These are phyloP conservation scores for Gossypium rotundifolium DNA, from an alignment of 345 rosid species.

Conservation along the genomic window DNA sequence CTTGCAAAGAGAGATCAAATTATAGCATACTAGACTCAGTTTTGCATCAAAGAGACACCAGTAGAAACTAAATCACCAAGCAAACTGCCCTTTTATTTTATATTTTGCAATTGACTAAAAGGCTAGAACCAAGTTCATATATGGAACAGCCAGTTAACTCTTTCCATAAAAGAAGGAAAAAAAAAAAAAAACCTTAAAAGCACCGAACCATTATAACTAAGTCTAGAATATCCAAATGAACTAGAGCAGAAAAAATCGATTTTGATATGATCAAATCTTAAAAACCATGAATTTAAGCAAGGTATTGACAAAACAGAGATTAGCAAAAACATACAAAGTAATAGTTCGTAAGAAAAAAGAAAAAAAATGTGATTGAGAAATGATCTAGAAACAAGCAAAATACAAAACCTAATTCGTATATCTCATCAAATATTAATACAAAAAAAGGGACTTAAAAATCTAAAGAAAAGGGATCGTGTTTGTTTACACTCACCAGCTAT, in stretches of 20 bases:
- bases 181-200: neutral
- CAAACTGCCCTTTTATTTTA: neutral
- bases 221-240: neutral
- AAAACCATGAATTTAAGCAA: neutral
- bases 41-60: neutral
- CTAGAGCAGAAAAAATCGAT: neutral
- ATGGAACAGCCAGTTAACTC: neutral
- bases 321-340: neutral
- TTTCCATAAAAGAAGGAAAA: neutral
- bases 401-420: neutral
- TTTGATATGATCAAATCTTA: too few relatives aligned
- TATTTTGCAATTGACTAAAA: neutral
- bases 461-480: neutral
- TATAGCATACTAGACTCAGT: neutral
- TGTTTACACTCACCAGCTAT: conserved; percentile 2
- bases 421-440: neutral
- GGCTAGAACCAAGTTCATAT: neutral
- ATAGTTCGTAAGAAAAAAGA: neutral
- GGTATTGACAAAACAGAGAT: neutral
- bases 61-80: neutral
- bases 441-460: neutral
- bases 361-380: neutral
- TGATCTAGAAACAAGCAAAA: conserved; percentile 5
- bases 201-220: neutral
- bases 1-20: neutral